phyloP scores from a whole-genome alignment of 2,329 filamentous ascomycete genomes.

The Periconia sp. region DNA sequence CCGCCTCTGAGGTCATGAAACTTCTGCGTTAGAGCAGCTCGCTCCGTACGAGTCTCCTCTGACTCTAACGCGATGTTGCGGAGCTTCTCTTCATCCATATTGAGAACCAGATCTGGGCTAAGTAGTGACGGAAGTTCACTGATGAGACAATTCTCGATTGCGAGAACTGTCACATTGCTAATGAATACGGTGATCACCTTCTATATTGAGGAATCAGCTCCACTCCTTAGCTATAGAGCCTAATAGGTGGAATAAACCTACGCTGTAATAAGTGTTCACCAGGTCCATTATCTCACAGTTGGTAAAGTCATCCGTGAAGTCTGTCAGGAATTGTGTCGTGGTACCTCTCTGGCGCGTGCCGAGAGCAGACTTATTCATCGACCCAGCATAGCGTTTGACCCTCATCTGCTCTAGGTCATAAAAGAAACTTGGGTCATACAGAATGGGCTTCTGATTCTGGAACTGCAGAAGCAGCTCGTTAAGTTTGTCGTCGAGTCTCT shows the following conservation, averaged over 20 bases:
- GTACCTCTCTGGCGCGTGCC: neutral
- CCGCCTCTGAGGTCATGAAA: constrained; percentile 18
- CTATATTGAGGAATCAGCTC: constrained; percentile 21
- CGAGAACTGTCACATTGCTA: constrained; percentile 32
- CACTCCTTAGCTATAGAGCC: neutral
- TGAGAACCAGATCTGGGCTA: constrained; percentile 18
- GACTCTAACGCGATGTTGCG: constrained; percentile 31
- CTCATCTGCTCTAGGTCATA: constrained; percentile 20
- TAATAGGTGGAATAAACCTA: neutral
- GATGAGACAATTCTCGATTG: constrained; percentile 32
- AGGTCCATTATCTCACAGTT: constrained; percentile 32
- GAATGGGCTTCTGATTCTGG: constrained; percentile 22
- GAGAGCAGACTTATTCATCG: neutral
- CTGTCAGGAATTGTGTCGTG: constrained; percentile 19
- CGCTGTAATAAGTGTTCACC: constrained; percentile 36
- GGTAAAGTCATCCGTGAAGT: constrained; percentile 29
- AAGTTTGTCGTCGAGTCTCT: constrained; percentile 21
- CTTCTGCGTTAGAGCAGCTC: constrained; percentile 17
- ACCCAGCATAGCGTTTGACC: constrained; percentile 13
- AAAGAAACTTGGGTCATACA: constrained; percentile 30
- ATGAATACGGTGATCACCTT: constrained; percentile 31
- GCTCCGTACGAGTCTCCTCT: constrained; percentile 22
- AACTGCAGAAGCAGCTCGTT: constrained; percentile 29
- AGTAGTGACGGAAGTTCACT: constrained; percentile 27
- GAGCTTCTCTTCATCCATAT: constrained; percentile 29